phyloP scores from a whole-genome alignment of 495 filamentous ascomycete species.

The Opeltia flavorubescens region DNA sequence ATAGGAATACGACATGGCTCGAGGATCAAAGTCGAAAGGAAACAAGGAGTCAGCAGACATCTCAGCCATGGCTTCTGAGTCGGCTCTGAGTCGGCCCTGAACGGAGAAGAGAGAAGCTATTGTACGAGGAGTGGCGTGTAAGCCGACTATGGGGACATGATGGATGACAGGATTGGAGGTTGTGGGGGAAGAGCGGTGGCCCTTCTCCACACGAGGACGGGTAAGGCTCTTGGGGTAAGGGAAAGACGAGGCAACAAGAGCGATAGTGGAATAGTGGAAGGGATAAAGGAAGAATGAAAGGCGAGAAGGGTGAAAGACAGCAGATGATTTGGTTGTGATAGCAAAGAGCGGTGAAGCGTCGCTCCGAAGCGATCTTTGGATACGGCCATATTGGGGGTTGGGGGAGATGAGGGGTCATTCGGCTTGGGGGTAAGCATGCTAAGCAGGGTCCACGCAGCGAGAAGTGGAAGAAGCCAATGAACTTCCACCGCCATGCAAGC shows the following conservation, averaged over 20 bases:
- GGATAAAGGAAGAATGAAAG: not conserved
- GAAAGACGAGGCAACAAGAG: not conserved
- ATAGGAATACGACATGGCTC: constrained; percentile 12
- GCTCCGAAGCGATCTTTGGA: no score
- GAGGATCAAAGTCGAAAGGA: constrained; percentile 15
- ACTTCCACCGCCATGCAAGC: not conserved
- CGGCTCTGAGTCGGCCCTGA: not conserved
- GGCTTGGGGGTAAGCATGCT: not conserved
- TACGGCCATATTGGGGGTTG: no score
- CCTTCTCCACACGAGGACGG: not conserved
- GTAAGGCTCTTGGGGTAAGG: not conserved
- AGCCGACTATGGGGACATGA: not conserved
- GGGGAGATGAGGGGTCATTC: not conserved
- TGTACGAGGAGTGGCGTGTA: constrained; percentile 1
- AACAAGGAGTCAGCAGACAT: constrained; percentile 13
- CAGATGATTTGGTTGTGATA: not conserved
- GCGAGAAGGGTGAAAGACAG: not conserved
- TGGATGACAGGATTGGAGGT: constrained; percentile 2
- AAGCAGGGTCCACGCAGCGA: not conserved
- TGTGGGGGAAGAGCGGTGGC: not conserved
- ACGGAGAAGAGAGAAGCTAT: not conserved
- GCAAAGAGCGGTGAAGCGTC: not conserved
- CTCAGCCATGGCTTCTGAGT: constrained; percentile 12
- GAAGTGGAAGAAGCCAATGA: not conserved
- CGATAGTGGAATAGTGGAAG: not conserved